These are phyloP conservation scores for Hymenoscyphus fructigenus DNA, from an alignment of 2,329 filamentous ascomycete genomes.

Conservation along the genomic window DNA sequence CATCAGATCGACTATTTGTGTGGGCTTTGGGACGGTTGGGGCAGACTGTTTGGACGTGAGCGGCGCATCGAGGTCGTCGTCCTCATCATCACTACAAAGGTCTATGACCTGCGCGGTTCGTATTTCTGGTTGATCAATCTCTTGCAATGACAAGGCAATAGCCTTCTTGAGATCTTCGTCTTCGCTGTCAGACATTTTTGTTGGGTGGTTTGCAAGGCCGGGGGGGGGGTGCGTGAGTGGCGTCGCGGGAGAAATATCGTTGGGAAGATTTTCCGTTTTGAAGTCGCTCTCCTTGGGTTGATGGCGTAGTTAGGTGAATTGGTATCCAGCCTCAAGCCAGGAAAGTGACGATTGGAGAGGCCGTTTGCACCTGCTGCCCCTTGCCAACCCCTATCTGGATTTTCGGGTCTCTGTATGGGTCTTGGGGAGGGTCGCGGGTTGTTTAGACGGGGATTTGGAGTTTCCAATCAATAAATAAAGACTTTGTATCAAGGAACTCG, in stretches of 20 bases:
- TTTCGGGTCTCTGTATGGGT: not conserved
- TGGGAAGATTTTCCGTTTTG: too few relatives aligned
- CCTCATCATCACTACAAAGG: conserved; percentile 37
- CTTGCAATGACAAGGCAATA: conserved; percentile 55
- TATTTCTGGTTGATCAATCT: conserved; percentile 14
- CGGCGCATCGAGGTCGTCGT: conserved; percentile 36
- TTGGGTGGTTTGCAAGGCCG: too few relatives aligned
- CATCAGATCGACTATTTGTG: not conserved
- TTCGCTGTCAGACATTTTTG: conserved; percentile 33
- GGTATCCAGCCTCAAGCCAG: too few relatives aligned
- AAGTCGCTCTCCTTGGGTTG: too few relatives aligned
- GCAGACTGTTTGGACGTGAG: conserved; percentile 11
- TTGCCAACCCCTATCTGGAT: not conserved
- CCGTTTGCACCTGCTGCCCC: not conserved
- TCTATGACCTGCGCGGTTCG: conserved; percentile 27
- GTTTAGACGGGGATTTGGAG: not conserved
- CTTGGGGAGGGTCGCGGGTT: not conserved
- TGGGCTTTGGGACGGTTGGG: not conserved
- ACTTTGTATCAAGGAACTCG: too few relatives aligned
- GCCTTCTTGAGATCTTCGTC: conserved; percentile 59
- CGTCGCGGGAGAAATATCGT: too few relatives aligned
- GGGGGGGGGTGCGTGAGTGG: too few relatives aligned
- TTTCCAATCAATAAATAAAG: too few relatives aligned
- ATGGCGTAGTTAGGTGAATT: too few relatives aligned
- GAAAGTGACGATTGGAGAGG: not conserved